Base-by-base conservation (phyloP, 192 early-diverging fungal species). In the Coemansia sp. region DNA sequence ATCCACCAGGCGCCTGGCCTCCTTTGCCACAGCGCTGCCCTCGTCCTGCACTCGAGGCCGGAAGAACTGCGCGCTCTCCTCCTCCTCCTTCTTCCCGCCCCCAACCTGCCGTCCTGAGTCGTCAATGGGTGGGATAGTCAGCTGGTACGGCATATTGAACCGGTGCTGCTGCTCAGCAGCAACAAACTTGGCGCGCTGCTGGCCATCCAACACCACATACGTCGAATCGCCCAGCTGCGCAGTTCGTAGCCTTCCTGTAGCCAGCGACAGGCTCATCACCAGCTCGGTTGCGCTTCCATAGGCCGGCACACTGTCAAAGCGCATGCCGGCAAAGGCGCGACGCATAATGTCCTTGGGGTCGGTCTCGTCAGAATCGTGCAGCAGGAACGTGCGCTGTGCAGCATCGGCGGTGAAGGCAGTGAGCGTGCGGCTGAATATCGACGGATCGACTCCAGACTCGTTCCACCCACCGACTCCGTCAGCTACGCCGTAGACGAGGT, bases 381-480 rank as follows among this genome's bases (percentile, higher is more conserved):
- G 39, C 18, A 82, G 28, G 35, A 82, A 82, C 9, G 58, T 73
- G 11, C 42, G 39, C 18, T 67, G 58, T 0, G 69, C 74, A 3
- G 69, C 68, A 0, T 55, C 58, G 5, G 74, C 66, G 37, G 75
- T 67, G 16, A 77, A 82, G 38, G 79, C 74, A 2, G 75, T 77
- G 26, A 82, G 50, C 26, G 79, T 70, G 24, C 79, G 70, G 21
- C 74, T 77, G 57, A 82, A 82, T 26, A 82, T 45, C 9, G 79
- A 82, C 7, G 81, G 81, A 21, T 83, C 81, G 3, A 83, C 62
- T 3, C 81, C 81, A 0, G 72, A 73, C 40, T 78, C 76, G 63
- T 76, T 74, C 81, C 81, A 83, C 20, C 81, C 81, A 10, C 81
- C 81, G 48, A 83, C 81, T 3, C 81, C 81, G 36, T 83, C 81